These are phyloP conservation scores for Laguncularia racemosa DNA, from an alignment of 345 rosid species.

Conservation along the genomic window DNA sequence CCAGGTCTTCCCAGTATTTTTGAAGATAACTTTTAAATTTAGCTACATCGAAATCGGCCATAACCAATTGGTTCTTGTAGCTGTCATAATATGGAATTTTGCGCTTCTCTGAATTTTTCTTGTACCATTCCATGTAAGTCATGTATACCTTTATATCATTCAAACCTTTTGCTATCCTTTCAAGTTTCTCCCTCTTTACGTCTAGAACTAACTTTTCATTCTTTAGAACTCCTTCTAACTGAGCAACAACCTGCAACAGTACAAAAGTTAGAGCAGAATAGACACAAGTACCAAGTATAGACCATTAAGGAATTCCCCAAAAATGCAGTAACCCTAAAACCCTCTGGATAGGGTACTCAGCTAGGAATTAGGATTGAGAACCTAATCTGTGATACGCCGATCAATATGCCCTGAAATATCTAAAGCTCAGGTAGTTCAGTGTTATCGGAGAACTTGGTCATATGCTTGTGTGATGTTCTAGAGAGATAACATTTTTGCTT, in stretches of 20 bases:
- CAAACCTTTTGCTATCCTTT: constrained; percentile 23
- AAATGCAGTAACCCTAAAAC: too few relatives aligned
- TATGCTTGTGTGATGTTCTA: too few relatives aligned
- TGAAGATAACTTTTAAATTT: constrained; percentile 21
- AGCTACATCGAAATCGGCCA: neutral
- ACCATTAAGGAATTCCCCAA: too few relatives aligned
- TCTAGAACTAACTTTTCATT: constrained; percentile 3
- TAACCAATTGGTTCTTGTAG: constrained; percentile 17
- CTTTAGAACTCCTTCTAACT: neutral
- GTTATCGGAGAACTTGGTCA: too few relatives aligned
- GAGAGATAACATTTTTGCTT: too few relatives aligned
- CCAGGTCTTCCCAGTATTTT: constrained; percentile 37
- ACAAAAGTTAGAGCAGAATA: neutral
- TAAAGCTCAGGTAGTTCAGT: too few relatives aligned
- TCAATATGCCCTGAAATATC: too few relatives aligned
- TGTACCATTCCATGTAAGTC: constrained; percentile 54
- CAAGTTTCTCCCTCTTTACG: constrained; percentile 13
- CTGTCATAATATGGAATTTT: constrained; percentile 53
- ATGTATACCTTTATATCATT: constrained; percentile 31
- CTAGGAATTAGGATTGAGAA: too few relatives aligned
- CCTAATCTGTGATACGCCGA: too few relatives aligned
- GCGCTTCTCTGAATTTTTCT: constrained; percentile 29
- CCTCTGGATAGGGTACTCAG: too few relatives aligned
- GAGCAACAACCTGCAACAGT: constrained; percentile 18
- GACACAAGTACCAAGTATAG: too few relatives aligned